Evolutionary conservation across 1,284 basidiomycete genomes (phyloP), one percentile per base, ranked within the genome.

Genomic region (Peniophora sp.): DNA sequence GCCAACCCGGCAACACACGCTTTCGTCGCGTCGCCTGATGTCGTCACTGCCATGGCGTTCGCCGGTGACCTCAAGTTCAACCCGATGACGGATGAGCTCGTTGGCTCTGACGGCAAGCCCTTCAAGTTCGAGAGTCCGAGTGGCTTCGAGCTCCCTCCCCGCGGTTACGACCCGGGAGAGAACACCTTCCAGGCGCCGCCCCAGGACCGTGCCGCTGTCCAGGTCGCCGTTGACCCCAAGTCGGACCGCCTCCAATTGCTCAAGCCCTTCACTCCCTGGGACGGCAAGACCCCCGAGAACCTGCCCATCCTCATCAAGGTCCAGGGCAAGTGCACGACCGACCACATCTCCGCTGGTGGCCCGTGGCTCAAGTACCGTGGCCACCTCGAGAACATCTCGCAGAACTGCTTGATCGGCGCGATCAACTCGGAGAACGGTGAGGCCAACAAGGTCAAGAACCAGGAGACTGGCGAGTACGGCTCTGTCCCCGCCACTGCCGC

Each of bases 331-430:
- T 99, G 97, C 88, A 98, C 88, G 37, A 90, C 88, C 57, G 88
- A 92, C 65, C 87, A 91, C 68, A 92, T 97, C 68, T 91, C 87
- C 55, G 92, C 93, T 68, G 96, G 94, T 77, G 96, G 96, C 53
- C 96, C 96, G 44, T 99, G 96, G 96, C 82, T 98, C 74, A 97
- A 97, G 76, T 98, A 95, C 81, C 92, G 96, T 78, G 96, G 96
- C 59, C 96, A 98, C 73, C 85, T 99, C 63, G 83, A 97, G 71
- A 98, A 99, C 82, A 99, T 98, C 68, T 97, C 93, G 35, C 91
- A 97, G 72, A 98, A 98, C 79, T 96, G 92, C 74, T 72, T 97
- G 68, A 98, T 98, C 58, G 93, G 93, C 67, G 95, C 93, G 52
- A 95, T 98, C 76, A 97, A 97, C 77, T 68, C 82, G 52, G 94